phyloP scores from a whole-genome alignment of 2,329 filamentous ascomycete genomes.

The Trichoderma lentiforme region DNA sequence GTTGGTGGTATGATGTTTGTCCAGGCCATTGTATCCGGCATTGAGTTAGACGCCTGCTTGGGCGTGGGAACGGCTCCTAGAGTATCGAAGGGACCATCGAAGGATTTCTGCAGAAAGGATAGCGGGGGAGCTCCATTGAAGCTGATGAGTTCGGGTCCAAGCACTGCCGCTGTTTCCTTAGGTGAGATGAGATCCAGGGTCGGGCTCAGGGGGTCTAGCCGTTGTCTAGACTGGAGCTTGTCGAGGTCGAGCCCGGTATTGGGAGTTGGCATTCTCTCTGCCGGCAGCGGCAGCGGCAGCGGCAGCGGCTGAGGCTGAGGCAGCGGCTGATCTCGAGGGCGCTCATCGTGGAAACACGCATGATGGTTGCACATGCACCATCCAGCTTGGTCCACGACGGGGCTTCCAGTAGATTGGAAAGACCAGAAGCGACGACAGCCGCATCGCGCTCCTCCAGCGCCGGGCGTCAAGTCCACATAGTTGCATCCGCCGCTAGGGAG shows the following conservation, averaged over 20 bases:
- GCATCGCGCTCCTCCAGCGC: slow-evolving; percentile 51
- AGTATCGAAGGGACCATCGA: slow-evolving; percentile 27
- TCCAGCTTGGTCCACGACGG: slow-evolving; percentile 41
- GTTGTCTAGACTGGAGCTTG: slow-evolving; percentile 40
- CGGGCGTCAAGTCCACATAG: slow-evolving; percentile 52
- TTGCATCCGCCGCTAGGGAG: slow-evolving; percentile 56
- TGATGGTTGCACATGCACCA: slow-evolving; percentile 64
- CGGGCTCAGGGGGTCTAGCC: slow-evolving; percentile 51
- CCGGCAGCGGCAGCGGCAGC: not conserved
- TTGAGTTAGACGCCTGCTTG: slow-evolving; percentile 37
- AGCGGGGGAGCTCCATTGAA: slow-evolving; percentile 32
- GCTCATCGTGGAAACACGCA: slow-evolving; percentile 59
- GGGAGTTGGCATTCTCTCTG: slow-evolving; percentile 22
- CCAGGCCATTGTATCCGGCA: slow-evolving; percentile 58
- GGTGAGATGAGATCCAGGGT: slow-evolving; percentile 46
- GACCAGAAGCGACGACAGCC: slow-evolving; percentile 62
- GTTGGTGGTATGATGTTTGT: slow-evolving; percentile 42
- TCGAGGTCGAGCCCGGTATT: slow-evolving; percentile 51
- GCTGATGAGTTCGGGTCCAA: slow-evolving; percentile 41
- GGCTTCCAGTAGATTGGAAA: slow-evolving; percentile 36
- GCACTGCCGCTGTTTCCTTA: slow-evolving; percentile 35
- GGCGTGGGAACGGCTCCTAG: slow-evolving; percentile 23
- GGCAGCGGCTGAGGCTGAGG: slow-evolving; percentile 18
- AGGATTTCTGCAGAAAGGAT: slow-evolving; percentile 35
- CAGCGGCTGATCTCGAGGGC: slow-evolving; percentile 25